Evolutionary conservation across 352 stramenopile genomes (phyloP), one percentile per base, ranked within the genome.

Genomic region (Phytophthora chlamydospora): DNA sequence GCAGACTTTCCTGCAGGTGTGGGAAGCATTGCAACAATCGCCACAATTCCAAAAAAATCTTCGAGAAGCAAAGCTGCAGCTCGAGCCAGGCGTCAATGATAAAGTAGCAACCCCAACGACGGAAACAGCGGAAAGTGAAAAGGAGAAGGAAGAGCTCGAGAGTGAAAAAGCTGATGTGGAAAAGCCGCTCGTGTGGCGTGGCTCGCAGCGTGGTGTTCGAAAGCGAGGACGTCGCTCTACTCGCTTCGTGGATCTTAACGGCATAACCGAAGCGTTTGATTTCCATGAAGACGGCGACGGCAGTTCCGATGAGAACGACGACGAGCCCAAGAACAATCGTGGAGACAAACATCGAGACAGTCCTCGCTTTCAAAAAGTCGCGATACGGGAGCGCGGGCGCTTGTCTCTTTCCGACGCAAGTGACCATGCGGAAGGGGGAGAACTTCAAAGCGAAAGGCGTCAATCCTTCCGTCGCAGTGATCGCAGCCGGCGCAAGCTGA

Each of bases 191-290:
- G 29, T 47, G 21, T 57, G 53, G 40, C 53, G 54, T 32, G 53
- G 48, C 44, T 63, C 59, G 11, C 59, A 61, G 14, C 43, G 53
- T 13, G 42, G 46, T 17, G 8, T 59, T 14, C 51, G 16, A 12
- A 69, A 53, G 27, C 44, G 52, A 9, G 38, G 12, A 7, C 64
- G 64, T 2, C 42, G 52, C 4, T 67, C 62, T 16, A 71, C 61
- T 13, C 70, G 75, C 29, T 74, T 84, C 29, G 68, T 88, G 6
- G 77, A 88, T 38, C 46, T 90, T 10, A 75, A 67, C 14, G 73
- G 73, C 1, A 75, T 90, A 29, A 80, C 67, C 0, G 74, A 82
- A n/a, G 78, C 60, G 0, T 88, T 81, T 50, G 78, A 90, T 32
- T 58, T 68, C 12, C 66, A 76, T 16, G 63, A 73, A 43, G 40